A percentile compares a stretch with the other conserved stretches of the same genome.
Evolutionary conservation across 331 rosid species (phyloP).

Genomic region (Quercus tomentella): DNA sequence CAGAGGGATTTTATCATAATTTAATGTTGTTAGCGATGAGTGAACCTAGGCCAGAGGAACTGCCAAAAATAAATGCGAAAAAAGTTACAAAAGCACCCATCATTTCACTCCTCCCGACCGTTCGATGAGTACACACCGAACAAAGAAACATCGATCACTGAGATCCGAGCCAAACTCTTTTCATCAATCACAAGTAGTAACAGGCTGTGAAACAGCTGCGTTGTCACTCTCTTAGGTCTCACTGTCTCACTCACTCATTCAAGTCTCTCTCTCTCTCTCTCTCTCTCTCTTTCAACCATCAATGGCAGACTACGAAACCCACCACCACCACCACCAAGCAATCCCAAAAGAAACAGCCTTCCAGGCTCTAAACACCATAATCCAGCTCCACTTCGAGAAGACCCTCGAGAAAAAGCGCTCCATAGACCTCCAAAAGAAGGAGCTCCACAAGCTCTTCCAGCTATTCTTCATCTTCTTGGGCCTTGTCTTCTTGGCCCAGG

Average conservation of each 20-base stretch:
- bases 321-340: slow-evolving; percentile 22
- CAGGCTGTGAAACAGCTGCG: neutral
- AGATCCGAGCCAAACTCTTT: neutral
- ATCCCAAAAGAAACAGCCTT: slow-evolving; percentile 67
- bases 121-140: neutral
- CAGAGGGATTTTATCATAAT: too few relatives aligned
- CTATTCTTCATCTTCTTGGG: slow-evolving; percentile 73
- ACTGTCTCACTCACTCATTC: neutral
- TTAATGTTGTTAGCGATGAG: too few relatives aligned
- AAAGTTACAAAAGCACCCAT: neutral
- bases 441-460: slow-evolving; percentile 72
- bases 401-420: slow-evolving; percentile 88
- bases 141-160: neutral
- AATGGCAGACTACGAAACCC: slow-evolving; percentile 66
- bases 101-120: neutral
- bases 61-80: too few relatives aligned
- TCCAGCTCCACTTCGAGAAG: slow-evolving; percentile 97
- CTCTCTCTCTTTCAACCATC: neutral
- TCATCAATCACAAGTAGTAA: too few relatives aligned
- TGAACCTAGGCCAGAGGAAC: too few relatives aligned
- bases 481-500: slow-evolving; percentile 44
- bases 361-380: slow-evolving; percentile 77
- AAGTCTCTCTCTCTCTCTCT: neutral
- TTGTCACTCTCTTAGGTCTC: neutral
- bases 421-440: slow-evolving; percentile 87